Conservation (phyloP, 129 eudicot genomes). For the Arctium minus region DNA sequence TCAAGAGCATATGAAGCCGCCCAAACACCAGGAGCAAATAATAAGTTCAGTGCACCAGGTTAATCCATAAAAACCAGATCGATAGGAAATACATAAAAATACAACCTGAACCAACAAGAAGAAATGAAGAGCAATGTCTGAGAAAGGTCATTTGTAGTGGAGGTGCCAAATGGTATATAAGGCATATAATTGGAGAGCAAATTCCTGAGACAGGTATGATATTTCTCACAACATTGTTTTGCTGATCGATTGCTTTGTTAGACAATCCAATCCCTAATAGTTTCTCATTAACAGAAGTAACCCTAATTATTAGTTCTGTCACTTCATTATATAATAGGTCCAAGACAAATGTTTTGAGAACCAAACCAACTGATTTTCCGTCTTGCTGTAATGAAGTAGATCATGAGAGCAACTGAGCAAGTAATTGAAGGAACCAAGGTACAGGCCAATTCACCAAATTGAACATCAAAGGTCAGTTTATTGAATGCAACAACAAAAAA, state of each 20-base stretch:
- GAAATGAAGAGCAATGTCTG: background rate
- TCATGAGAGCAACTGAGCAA: background rate
- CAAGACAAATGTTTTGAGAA: background rate
- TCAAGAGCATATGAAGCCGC: slow-evolving; percentile 43
- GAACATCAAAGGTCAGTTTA: background rate
- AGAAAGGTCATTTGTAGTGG: too few species aligned
- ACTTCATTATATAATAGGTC: background rate
- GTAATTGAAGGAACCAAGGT: too few species aligned
- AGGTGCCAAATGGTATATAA: too few species aligned
- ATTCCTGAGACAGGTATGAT: background rate
- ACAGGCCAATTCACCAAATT: too few species aligned
- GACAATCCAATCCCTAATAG: background rate
- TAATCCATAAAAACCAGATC: slow-evolving; percentile 41
- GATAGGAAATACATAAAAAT: slow-evolving; percentile 18
- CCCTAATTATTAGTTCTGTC: background rate
- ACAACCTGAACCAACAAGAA: slow-evolving; percentile 29
- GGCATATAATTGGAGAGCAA: too few species aligned
- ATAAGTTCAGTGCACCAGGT: slow-evolving; percentile 31
- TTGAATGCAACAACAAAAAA: too few species aligned
- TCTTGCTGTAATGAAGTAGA: background rate
- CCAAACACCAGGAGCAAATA: slow-evolving; percentile 54
- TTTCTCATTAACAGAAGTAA: background rate
- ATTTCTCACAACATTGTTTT: background rate
- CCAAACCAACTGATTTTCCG: background rate
- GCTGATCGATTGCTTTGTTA: background rate